Conservation (phyloP, 1,284 basidiomycete genomes). For the Amylostereum areolatum region DNA sequence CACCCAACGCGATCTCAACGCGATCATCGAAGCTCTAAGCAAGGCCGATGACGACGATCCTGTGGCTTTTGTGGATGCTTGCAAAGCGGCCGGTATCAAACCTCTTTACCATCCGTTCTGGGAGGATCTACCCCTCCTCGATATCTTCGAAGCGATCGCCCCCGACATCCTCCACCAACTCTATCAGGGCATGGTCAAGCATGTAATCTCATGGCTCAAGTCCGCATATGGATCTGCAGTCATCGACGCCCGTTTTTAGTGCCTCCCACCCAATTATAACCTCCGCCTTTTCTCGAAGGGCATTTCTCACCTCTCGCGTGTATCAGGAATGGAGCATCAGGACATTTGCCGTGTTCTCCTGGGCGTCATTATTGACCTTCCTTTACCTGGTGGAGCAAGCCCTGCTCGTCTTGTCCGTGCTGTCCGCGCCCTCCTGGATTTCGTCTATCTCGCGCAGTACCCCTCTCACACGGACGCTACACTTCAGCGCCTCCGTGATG, state of each 20-base stretch:
- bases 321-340: constrained; percentile 8
- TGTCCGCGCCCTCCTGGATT: constrained; percentile 6
- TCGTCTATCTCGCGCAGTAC: constrained; percentile 8
- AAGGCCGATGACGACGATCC: not conserved
- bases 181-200: constrained; percentile 16
- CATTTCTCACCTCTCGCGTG: constrained; percentile 12
- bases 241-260: not conserved
- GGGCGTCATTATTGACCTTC: not conserved
- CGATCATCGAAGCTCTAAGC: not conserved
- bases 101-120: constrained; percentile 24
- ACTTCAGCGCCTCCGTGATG: constrained; percentile 12
- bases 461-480: constrained; percentile 7
- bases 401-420: not conserved
- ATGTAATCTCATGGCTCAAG: constrained; percentile 3
- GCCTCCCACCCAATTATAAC: not conserved
- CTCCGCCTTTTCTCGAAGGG: constrained; percentile 18
- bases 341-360: constrained; percentile 8
- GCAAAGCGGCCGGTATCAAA: constrained; percentile 2
- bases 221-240: constrained; percentile 1
- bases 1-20: not conserved
- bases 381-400: not conserved
- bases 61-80: not conserved
- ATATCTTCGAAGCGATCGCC: constrained; percentile 25
- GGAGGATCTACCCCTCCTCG: constrained; percentile 19
- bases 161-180: constrained; percentile 33